Percentiles rank a stretch among this genome's conserved stretches.
These are phyloP conservation scores for Schwanniomyces polymorphus DNA, from an alignment of 805 yeast genomes.

Conservation along the genomic window DNA sequence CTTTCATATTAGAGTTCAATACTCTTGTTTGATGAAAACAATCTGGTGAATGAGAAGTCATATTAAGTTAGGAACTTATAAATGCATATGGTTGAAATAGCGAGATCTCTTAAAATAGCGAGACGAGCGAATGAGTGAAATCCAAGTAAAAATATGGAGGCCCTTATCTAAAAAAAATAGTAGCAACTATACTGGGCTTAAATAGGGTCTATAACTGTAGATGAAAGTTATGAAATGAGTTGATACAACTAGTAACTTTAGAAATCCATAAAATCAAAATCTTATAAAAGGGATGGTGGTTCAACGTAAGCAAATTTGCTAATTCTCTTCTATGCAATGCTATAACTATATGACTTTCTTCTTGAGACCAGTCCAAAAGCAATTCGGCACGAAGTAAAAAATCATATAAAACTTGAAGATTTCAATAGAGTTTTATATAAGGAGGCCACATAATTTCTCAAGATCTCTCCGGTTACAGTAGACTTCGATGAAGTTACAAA, in stretches of 20 bases:
- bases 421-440: background rate
- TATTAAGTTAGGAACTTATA: slow-evolving; percentile 4
- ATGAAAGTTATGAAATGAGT: background rate
- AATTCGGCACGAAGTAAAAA: background rate
- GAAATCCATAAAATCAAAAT: background rate
- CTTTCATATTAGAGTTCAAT: slow-evolving; percentile 30
- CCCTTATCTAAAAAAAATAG: background rate
- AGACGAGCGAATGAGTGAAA: slow-evolving; percentile 2
- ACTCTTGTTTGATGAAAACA: slow-evolving; percentile 32
- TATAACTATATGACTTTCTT: background rate
- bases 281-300: background rate
- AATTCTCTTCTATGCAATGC: background rate
- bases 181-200: background rate
- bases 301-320: background rate
- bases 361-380: background rate
- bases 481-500: background rate
- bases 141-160: background rate
- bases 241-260: background rate
- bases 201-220: background rate
- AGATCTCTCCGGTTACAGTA: background rate
- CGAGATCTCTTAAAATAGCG: slow-evolving; percentile 1
- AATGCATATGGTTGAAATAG: background rate
- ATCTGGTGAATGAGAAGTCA: slow-evolving; percentile 24
- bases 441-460: background rate
- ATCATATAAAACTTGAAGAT: background rate